These are phyloP conservation scores for Lyophyllum semitale DNA, from an alignment of 768 basidiomycete genomes.

Conservation along the genomic window DNA sequence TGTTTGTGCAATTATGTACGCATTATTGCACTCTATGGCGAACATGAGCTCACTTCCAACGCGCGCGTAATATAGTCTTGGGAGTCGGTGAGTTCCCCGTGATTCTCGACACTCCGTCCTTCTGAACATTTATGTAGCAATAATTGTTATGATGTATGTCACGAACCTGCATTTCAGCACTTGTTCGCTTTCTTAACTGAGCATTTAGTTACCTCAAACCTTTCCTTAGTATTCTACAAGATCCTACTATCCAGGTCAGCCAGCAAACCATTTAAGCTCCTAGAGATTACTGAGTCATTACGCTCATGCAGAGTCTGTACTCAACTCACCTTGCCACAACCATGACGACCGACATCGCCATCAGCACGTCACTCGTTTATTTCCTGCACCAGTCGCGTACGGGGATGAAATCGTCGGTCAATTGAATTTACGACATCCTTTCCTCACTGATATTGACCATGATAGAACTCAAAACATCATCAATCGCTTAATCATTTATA, in stretches of 20 bases:
- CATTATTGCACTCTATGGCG: not conserved
- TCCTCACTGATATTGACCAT: not conserved
- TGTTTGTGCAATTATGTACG: not conserved
- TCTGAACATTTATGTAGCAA: not conserved
- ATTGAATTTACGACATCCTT: not conserved
- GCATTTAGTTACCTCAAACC: not conserved
- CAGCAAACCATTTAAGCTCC: not conserved
- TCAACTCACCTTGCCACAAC: not conserved
- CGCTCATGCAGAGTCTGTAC: not conserved
- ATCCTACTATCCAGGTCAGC: not conserved
- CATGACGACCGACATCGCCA: not conserved
- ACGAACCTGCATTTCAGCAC: not conserved
- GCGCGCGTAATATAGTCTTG: not conserved
- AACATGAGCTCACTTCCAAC: too few species aligned
- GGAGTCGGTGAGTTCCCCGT: not conserved
- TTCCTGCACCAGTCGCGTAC: not conserved
- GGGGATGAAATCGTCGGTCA: not conserved
- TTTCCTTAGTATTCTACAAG: not conserved
- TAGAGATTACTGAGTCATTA: not conserved
- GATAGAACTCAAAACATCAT: not conserved
- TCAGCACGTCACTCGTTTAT: not conserved
- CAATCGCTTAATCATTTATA: not conserved
- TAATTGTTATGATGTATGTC: not conserved
- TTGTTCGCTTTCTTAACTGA: not conserved
- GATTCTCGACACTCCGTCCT: not conserved